phyloP scores from a whole-genome alignment of 108 stramenopile genomes.

The Discostella stelligeroides region DNA sequence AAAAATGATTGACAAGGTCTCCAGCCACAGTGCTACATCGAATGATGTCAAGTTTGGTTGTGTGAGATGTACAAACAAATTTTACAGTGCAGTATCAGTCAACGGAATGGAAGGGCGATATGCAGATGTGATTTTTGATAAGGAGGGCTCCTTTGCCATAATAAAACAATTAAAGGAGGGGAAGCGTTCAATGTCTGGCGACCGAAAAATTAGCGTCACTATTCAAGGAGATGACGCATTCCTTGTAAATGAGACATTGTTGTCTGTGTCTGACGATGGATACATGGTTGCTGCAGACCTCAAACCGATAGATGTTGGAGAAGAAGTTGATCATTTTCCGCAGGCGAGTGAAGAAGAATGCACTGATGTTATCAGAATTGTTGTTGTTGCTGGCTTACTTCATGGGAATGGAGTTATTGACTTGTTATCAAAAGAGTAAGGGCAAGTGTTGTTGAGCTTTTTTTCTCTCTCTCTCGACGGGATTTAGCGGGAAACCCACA shows the following conservation, averaged over 20 bases:
- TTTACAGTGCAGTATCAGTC: slow-evolving; percentile 57
- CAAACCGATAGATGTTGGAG: background rate
- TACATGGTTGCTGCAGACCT: slow-evolving; percentile 47
- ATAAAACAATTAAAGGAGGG: slow-evolving; percentile 49
- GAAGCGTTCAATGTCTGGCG: slow-evolving; percentile 52
- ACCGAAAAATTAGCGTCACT: slow-evolving; percentile 44
- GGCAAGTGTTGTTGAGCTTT: no score
- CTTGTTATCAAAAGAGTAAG: slow-evolving; percentile 32
- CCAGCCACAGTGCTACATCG: background rate
- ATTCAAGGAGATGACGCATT: slow-evolving; percentile 53
- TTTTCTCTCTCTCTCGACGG: no score
- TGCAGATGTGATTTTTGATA: slow-evolving; percentile 61
- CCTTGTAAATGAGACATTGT: slow-evolving; percentile 23
- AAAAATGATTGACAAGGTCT: slow-evolving; percentile 56
- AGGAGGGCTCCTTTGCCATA: slow-evolving; percentile 39
- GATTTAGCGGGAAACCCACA: no score
- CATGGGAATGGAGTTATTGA: slow-evolving; percentile 60
- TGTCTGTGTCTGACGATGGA: slow-evolving; percentile 47
- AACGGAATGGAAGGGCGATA: slow-evolving; percentile 52
- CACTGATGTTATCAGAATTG: slow-evolving; percentile 39
- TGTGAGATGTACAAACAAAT: slow-evolving; percentile 60
- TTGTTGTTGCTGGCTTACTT: slow-evolving; percentile 58
- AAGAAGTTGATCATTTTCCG: background rate
- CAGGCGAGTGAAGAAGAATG: background rate
- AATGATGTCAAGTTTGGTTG: slow-evolving; percentile 46